Conservation (phyloP, 176 grass and related monocot genomes). For the Oryza nivara region DNA sequence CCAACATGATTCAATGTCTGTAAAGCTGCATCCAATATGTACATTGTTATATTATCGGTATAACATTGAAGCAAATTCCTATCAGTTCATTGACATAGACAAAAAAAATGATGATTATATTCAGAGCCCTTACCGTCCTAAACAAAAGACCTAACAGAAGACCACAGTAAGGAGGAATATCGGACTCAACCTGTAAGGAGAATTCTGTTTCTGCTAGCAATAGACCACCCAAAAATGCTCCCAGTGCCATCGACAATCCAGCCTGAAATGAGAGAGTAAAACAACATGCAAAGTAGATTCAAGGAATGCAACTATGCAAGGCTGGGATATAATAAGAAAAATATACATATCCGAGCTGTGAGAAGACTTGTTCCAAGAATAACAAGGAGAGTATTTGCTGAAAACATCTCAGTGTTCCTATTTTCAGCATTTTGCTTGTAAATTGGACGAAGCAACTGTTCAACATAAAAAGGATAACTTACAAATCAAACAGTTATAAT, state of each 20-base stretch:
- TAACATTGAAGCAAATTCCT: constrained; percentile 34
- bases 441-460: constrained; percentile 93
- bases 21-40: constrained; percentile 28
- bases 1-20: constrained; percentile 7
- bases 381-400: constrained; percentile 98
- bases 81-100: constrained; percentile 6
- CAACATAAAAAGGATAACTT: constrained; percentile 39
- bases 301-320: constrained; percentile 2
- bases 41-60: not conserved
- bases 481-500: constrained; percentile 19
- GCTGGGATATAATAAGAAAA: constrained; percentile 24
- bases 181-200: constrained; percentile 98
- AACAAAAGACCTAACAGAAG: constrained; percentile 98
- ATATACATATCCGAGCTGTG: constrained; percentile 77
- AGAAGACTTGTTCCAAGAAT: constrained; percentile 99
- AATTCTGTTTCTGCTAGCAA: constrained; percentile 98
- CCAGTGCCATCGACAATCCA: constrained; percentile 97
- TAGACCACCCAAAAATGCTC: constrained; percentile 98
- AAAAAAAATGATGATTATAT: constrained; percentile 11
- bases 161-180: constrained; percentile 97
- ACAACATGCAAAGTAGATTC: constrained; percentile 37
- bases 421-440: constrained; percentile 99
- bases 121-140: constrained; percentile 80
- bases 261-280: constrained; percentile 56
- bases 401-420: constrained; percentile 98